Evolutionary conservation across 1,139 yeast species (phyloP).

Genomic region (Yarrowia galli): DNA sequence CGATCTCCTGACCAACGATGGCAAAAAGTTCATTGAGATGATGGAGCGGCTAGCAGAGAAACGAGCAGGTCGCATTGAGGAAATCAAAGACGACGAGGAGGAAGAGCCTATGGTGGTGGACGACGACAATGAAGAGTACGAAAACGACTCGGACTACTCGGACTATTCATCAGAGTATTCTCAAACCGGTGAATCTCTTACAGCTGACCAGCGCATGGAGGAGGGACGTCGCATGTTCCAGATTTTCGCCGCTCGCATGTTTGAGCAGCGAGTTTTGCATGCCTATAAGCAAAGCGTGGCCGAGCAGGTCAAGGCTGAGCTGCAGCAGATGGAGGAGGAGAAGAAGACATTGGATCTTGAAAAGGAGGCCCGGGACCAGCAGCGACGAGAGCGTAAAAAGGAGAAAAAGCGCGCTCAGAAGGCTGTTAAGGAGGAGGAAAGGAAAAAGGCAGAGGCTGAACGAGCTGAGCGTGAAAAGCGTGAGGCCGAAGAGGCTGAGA

Average conservation of each 20-base stretch:
- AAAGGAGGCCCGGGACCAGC: constrained; percentile 27
- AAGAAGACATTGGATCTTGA: constrained; percentile 36
- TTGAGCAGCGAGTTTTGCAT: constrained; percentile 72
- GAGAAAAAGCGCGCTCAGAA: constrained; percentile 29
- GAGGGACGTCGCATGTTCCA: constrained; percentile 81
- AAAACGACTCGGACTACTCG: constrained; percentile 48
- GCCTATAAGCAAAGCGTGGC: constrained; percentile 79
- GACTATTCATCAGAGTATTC: constrained; percentile 44
- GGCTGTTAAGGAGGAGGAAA: constrained; percentile 26
- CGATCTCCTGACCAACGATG: constrained; percentile 76
- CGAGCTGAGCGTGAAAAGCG: constrained; percentile 10
- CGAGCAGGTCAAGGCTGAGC: constrained; percentile 63
- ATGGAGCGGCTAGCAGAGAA: constrained; percentile 75
- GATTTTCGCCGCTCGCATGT: constrained; percentile 74
- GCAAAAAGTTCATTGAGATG: constrained; percentile 74
- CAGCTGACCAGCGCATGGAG: constrained; percentile 69
- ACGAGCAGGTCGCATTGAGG: constrained; percentile 61
- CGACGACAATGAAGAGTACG: constrained; percentile 49
- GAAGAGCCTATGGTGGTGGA: constrained; percentile 49
- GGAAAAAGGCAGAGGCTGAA: constrained; percentile 22
- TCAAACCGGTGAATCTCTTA: constrained; percentile 53
- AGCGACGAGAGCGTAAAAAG: constrained; percentile 29
- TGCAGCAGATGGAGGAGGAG: constrained; percentile 23
- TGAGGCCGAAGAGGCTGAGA: constrained; percentile 19
- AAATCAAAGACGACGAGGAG: constrained; percentile 52